These are phyloP conservation scores for Myochromella boudieri DNA, from an alignment of 768 basidiomycete genomes.

Conservation along the genomic window DNA sequence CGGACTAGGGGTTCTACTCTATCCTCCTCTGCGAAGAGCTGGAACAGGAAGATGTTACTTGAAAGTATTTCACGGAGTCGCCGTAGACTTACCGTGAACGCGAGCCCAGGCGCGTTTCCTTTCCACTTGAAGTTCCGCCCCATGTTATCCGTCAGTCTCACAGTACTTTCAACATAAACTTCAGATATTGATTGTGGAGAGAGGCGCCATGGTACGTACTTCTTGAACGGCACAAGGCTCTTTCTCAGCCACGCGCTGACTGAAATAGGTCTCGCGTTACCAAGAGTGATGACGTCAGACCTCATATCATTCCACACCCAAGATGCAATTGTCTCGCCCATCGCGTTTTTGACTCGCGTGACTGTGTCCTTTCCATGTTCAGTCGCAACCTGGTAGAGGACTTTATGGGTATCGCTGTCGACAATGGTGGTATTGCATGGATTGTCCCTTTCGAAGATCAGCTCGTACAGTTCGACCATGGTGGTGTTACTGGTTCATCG, in stretches of 20 bases:
- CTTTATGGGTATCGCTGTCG: conserved; percentile 27
- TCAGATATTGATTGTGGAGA: too few relatives aligned
- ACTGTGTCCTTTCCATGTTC: conserved; percentile 27
- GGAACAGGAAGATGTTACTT: too few relatives aligned
- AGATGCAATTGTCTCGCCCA: conserved; percentile 33
- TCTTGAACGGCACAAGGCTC: conserved; percentile 13
- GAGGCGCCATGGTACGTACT: conserved; percentile 8
- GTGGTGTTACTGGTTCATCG: too few relatives aligned
- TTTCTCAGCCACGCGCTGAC: conserved; percentile 15
- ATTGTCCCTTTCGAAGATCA: conserved; percentile 39
- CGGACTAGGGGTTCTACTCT: conserved; percentile 33
- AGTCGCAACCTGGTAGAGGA: conserved; percentile 36
- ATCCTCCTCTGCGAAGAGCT: conserved; percentile 36
- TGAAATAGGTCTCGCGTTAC: conserved; percentile 27
- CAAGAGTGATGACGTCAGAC: conserved; percentile 38
- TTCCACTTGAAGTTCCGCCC: conserved; percentile 14
- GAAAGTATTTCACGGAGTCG: too few relatives aligned
- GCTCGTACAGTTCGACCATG: conserved; percentile 21
- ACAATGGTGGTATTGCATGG: conserved; percentile 40
- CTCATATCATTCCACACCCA: conserved; percentile 38
- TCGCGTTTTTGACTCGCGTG: conserved; percentile 31
- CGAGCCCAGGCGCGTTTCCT: conserved; percentile 11
- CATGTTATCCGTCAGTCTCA: conserved; percentile 7
- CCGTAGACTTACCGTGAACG: conserved; percentile 13
- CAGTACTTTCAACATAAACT: conserved; percentile 8